phyloP scores from a whole-genome alignment of 1,284 basidiomycete genomes.

The Heterobasidion irregulare region DNA sequence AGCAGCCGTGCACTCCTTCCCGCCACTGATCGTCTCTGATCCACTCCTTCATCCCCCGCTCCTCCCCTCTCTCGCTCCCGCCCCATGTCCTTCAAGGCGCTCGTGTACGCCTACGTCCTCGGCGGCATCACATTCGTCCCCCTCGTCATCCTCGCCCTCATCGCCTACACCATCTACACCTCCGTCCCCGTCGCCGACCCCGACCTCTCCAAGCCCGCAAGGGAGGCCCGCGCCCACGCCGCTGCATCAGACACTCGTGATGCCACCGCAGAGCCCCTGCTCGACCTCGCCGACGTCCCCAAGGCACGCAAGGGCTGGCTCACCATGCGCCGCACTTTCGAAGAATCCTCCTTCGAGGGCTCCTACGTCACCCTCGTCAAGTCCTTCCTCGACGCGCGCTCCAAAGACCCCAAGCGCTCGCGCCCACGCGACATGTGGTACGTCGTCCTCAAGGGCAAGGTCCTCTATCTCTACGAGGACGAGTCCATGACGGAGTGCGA shows the following conservation, averaged over 20 bases:
- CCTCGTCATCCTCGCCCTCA: slow-evolving; percentile 45
- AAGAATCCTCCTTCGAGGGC: slow-evolving; percentile 50
- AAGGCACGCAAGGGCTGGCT: slow-evolving; percentile 77
- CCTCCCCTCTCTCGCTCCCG: neutral
- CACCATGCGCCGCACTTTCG: slow-evolving; percentile 75
- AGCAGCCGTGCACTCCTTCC: neutral
- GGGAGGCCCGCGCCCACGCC: slow-evolving; percentile 18
- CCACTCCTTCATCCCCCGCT: neutral
- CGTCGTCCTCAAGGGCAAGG: slow-evolving; percentile 79
- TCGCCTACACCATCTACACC: slow-evolving; percentile 66
- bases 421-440: slow-evolving; percentile 87
- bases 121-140: slow-evolving; percentile 86
- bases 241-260: slow-evolving; percentile 18
- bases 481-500: slow-evolving; percentile 82
- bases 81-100: slow-evolving; percentile 54
- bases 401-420: slow-evolving; percentile 70
- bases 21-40: neutral
- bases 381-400: slow-evolving; percentile 66
- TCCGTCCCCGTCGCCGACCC: slow-evolving; percentile 65
- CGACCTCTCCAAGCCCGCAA: slow-evolving; percentile 34
- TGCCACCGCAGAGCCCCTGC: slow-evolving; percentile 13
- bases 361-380: slow-evolving; percentile 64
- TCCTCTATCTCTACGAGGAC: slow-evolving; percentile 88
- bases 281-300: slow-evolving; percentile 50
- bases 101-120: slow-evolving; percentile 77